These are phyloP conservation scores for Mycena citricolor DNA, from an alignment of 1,284 basidiomycete species.

Conservation along the genomic window DNA sequence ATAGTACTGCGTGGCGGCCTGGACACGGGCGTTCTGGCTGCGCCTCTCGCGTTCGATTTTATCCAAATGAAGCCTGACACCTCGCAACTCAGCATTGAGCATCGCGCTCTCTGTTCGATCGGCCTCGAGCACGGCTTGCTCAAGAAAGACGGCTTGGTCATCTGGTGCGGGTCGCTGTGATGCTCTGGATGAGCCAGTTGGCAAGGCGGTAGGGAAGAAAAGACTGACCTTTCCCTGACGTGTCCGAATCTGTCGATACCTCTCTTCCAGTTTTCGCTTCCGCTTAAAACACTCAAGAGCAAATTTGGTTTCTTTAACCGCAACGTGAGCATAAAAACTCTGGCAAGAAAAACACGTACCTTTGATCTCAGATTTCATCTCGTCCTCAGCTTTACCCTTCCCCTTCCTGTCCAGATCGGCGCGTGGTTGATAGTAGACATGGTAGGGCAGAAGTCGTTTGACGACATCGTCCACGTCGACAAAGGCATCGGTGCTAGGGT, in stretches of 20 bases:
- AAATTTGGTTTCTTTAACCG: conserved; percentile 29
- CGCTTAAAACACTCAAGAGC: conserved; percentile 54
- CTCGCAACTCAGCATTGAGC: conserved; percentile 58
- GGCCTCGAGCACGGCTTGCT: conserved; percentile 60
- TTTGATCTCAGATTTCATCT: conserved; percentile 51
- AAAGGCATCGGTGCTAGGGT: conserved; percentile 70
- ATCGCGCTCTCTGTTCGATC: conserved; percentile 61
- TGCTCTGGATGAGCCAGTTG: conserved; percentile 18
- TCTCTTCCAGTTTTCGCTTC: conserved; percentile 50
- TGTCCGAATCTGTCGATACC: conserved; percentile 54
- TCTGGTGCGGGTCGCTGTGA: conserved; percentile 56
- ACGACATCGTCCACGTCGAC: conserved; percentile 58
- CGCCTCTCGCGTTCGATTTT: conserved; percentile 66
- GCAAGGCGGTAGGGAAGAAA: neutral
- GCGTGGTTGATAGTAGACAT: conserved; percentile 70
- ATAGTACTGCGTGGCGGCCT: conserved; percentile 50
- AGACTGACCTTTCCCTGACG: conserved; percentile 55
- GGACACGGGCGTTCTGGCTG: conserved; percentile 32
- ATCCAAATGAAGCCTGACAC: conserved; percentile 63
- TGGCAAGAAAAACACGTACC: conserved; percentile 37
- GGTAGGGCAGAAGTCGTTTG: conserved; percentile 69
- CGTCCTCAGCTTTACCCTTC: conserved; percentile 50
- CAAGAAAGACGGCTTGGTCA: conserved; percentile 60
- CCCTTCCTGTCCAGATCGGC: conserved; percentile 65
- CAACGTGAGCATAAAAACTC: neutral